Percentiles rank a stretch among this genome's conserved stretches.
These are phyloP conservation scores for Cryptosporidium tyzzeri DNA, from an alignment of 169 alveolate genomes.

Conservation along the genomic window DNA sequence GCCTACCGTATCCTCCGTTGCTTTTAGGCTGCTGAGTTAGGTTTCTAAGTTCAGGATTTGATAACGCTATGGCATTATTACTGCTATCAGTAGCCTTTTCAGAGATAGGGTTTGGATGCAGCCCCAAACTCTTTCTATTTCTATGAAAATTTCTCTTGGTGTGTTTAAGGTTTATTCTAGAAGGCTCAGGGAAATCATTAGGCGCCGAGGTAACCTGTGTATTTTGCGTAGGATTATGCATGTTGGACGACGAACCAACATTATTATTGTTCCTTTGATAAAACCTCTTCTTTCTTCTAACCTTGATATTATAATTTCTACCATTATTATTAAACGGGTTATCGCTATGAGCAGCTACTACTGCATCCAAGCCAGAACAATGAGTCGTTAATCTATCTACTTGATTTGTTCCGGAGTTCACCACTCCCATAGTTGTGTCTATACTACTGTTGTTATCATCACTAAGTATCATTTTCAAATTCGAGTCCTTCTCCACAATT, in stretches of 20 bases:
- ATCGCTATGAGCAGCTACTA: conserved; percentile 58
- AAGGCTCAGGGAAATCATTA: conserved; percentile 33
- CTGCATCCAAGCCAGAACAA: conserved; percentile 57
- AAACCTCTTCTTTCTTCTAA: conserved; percentile 49
- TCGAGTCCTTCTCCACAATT: conserved; percentile 32
- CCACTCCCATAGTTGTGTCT: conserved; percentile 71
- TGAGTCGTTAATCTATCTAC: conserved; percentile 15
- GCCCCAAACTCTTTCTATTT: conserved; percentile 9
- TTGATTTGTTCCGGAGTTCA: conserved; percentile 43
- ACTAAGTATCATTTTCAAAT: conserved; percentile 16
- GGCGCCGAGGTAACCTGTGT: neutral
- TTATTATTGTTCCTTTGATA: neutral
- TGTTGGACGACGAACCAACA: neutral
- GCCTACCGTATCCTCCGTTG: conserved; percentile 7
- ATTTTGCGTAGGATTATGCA: neutral
- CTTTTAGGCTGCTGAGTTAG: neutral
- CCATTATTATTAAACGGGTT: conserved; percentile 53
- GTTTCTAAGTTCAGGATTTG: neutral
- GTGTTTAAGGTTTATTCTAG: conserved; percentile 1
- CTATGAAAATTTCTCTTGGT: conserved; percentile 26
- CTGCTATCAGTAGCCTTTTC: neutral
- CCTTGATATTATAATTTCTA: conserved; percentile 11
- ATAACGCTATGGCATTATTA: neutral
- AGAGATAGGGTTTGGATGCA: neutral
- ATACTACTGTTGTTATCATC: conserved; percentile 67